Base-by-base conservation (phyloP, 257 asterid species). In the Catharanthus roseus region DNA sequence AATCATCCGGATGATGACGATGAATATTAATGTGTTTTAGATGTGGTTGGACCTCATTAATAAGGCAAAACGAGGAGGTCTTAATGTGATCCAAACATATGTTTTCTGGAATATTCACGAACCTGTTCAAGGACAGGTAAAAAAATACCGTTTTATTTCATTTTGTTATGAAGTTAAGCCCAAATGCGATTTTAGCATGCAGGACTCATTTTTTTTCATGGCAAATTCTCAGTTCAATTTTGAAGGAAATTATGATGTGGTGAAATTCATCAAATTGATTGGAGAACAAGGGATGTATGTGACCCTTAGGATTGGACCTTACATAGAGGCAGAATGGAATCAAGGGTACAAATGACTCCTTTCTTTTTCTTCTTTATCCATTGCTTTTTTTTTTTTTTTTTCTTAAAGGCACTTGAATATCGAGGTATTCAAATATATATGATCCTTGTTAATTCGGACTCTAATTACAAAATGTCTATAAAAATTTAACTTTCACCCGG, bases 311-410 rank as follows among this genome's bases (percentile, higher is more conserved):
- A 75, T 95, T 71, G 99, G 99, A 50, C 99, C 99, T 65, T 91
- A 83, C 75, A 85, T 95, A 24, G 99, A 95, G 79, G 95, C 97
- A 10, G 99, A 95, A 86, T 91, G 99, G 99, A 93, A 86, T 80
- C 39, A 81, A 34, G 98, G 98, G 98, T 91, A 83, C n/a, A 26
- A 16, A n/a, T n/a, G n/a, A n/a, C n/a, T n/a, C n/a, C n/a, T n/a
- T n/a, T n/a, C n/a, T n/a, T n/a, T n/a, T n/a, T n/a, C n/a, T 21
- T 23, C 11, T 13, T 18, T 18, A 26, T 51, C 0, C 21, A 61
- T 31, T 10, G 57, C 1, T 16, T 67, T 58, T 13, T 7, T 4
- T 13, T 29, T 16, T 15, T 24, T 19, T 47, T 61, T 16, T 24
- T 15, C 16, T 18, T 18, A 12, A 1, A 41, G 38, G 6, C 11